Evolutionary conservation across 2,329 filamentous ascomycete species (phyloP), one percentile per base, ranked within the genome.

Genomic region (Trichoderma atrobrunneum): DNA sequence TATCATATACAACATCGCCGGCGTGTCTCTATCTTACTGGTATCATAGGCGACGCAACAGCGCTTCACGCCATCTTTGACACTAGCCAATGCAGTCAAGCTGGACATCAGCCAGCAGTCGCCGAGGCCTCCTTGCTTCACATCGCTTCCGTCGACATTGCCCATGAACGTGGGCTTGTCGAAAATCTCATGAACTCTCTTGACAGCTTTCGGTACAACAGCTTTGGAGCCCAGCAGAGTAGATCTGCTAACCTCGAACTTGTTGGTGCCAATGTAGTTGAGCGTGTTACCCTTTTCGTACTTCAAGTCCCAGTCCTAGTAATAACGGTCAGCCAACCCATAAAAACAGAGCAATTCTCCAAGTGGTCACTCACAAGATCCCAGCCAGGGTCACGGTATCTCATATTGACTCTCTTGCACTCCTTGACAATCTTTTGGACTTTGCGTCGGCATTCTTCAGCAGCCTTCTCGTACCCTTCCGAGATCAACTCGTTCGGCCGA

Each of bases 91-190:
- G 93, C 93, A 36, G 91, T 93, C 32, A 97, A 82, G 26, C 91
- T 91, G 7, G 93, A 92, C 81, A 96, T 91, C 67, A 94, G 88
- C 92, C 93, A 95, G 82, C 93, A 96, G 78, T 95, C 89, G n/a
- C 93, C 93, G 48, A 92, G 87, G 54, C 86, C 87, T 3, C 93
- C 93, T 77, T 96, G 93, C 77, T 93, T 92, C 72, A 95, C 89
- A 79, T 96, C 93, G 71, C 90, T 89, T 14, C 91, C 90, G 75
- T 90, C 89, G 72, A 93, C 84, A 65, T 89, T 90, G 65, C 83
- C 81, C 81, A 89, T 82, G 78, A 95, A 95, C 3, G 87, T 89
- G 0, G 92, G 91, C 24, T 90, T 89, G 75, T 93, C 91, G 76
- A 91, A 94, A 51, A 94, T 92, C 78, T 94, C 91, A 82, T 93